A percentile compares a stretch with the other conserved stretches of the same genome.
Evolutionary conservation across 2,329 filamentous ascomycete species (phyloP).

Genomic region (Sporothrix phasma): DNA sequence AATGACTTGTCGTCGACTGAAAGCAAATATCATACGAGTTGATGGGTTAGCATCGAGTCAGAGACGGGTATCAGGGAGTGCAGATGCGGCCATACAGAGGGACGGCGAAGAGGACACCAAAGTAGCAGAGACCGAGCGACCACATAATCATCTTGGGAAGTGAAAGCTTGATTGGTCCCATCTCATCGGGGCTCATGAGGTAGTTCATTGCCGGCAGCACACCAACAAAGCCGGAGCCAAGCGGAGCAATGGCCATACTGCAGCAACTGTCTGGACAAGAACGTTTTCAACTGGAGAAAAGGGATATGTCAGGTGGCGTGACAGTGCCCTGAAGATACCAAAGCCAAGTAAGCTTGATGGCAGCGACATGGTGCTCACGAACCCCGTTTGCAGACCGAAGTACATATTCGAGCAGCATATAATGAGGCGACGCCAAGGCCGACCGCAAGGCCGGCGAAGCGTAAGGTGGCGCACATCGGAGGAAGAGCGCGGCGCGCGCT

Average conservation of each 20-base stretch:
- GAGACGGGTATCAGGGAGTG: not conserved
- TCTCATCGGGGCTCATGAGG: constrained; percentile 65
- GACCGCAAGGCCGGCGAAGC: constrained; percentile 62
- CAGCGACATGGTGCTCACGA: constrained; percentile 82
- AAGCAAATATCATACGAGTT: not conserved
- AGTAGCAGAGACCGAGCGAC: constrained; percentile 89
- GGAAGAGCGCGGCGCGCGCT: constrained; percentile 8
- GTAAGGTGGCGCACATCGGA: constrained; percentile 65
- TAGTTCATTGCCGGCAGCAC: constrained; percentile 92
- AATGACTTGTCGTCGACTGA: constrained; percentile 72
- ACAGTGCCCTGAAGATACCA: constrained; percentile 76
- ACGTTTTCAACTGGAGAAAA: constrained; percentile 97
- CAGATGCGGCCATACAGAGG: constrained; percentile 46
- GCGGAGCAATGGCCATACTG: constrained; percentile 90
- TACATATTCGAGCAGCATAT: constrained; percentile 98
- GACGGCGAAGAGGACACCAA: constrained; percentile 93
- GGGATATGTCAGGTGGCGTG: constrained; percentile 61
- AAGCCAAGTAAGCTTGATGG: constrained; percentile 90
- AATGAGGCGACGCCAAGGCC: constrained; percentile 73
- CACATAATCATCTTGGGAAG: constrained; percentile 75
- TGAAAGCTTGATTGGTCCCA: constrained; percentile 62
- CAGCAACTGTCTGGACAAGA: constrained; percentile 88
- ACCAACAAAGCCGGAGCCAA: constrained; percentile 91
- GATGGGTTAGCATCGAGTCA: not conserved
- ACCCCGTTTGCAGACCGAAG: constrained; percentile 60